Percentiles rank a stretch among this genome's conserved stretches.
Evolutionary conservation across 257 asterid species (phyloP).

Genomic region (Avicennia marina): DNA sequence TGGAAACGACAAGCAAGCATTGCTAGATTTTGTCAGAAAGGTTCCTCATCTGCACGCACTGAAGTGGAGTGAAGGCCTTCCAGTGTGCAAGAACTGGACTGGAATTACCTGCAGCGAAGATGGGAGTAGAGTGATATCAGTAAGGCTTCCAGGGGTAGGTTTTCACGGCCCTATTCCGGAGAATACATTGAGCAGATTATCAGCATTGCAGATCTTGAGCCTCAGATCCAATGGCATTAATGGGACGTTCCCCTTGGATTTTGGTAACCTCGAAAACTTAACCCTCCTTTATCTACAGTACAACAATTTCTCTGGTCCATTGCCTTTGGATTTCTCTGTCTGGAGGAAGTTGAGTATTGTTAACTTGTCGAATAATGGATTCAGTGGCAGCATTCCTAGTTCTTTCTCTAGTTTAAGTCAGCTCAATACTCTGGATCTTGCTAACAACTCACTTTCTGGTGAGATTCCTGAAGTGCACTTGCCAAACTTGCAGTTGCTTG

Average conservation of each 20-base stretch:
- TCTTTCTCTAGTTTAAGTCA: constrained; percentile 51
- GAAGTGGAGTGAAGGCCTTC: constrained; percentile 46
- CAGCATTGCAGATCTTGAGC: constrained; percentile 90
- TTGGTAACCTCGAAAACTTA: constrained; percentile 60
- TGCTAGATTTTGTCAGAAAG: constrained; percentile 54
- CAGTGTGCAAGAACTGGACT: constrained; percentile 72
- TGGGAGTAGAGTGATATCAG: constrained; percentile 57
- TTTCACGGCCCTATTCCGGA: constrained; percentile 72
- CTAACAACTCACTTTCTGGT: constrained; percentile 64
- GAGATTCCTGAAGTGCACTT: constrained; percentile 52
- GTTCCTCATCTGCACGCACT: constrained; percentile 50
- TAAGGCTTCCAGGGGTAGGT: constrained; percentile 81
- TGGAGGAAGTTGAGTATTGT: constrained; percentile 57
- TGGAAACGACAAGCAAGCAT: constrained; percentile 78
- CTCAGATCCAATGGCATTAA: constrained; percentile 84
- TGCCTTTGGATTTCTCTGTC: constrained; percentile 72
- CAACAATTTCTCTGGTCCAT: constrained; percentile 71
- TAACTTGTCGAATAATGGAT: constrained; percentile 61
- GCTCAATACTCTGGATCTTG: constrained; percentile 60
- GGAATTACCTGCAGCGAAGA: constrained; percentile 65
- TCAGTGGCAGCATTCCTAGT: constrained; percentile 57
- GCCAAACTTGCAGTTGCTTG: constrained; percentile 58
- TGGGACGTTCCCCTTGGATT: constrained; percentile 69
- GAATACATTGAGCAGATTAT: constrained; percentile 55
- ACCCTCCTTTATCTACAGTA: constrained; percentile 75